Evolutionary conservation across 305 asterid species (phyloP).

Genomic region (Solanum hybrid): DNA sequence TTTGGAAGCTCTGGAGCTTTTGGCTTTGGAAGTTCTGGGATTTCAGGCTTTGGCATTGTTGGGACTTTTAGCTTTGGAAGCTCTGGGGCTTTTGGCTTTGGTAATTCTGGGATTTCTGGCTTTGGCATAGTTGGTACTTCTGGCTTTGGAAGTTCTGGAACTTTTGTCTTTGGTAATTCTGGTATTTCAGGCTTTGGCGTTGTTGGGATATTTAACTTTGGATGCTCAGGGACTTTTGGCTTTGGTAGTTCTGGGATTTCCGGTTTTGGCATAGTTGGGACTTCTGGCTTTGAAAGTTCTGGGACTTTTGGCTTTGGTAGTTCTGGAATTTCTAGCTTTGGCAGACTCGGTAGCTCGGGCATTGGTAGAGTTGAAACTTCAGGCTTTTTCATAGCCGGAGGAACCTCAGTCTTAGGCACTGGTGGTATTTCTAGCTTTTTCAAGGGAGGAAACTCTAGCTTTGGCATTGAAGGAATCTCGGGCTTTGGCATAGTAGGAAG

Average conservation of each 20-base stretch:
- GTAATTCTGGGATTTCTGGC: not conserved
- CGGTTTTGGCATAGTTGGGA: conserved; percentile 10
- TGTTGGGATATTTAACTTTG: not conserved
- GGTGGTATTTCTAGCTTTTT: not conserved
- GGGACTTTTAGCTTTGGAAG: not conserved
- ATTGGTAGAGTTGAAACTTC: conserved; percentile 10
- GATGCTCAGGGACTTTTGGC: no score
- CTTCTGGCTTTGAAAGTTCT: not conserved
- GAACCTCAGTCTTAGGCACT: conserved; percentile 15
- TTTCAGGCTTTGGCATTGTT: not conserved
- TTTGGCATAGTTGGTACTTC: no score
- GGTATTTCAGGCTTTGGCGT: no score
- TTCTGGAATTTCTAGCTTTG: not conserved
- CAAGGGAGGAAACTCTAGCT: conserved; percentile 8
- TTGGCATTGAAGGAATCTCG: conserved; percentile 9
- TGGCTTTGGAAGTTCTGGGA: not conserved
- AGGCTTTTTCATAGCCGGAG: conserved; percentile 7
- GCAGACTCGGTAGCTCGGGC: not conserved
- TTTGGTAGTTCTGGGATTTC: not conserved
- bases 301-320: conserved; percentile 12
- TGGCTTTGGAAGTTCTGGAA: no score
- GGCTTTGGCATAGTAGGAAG: conserved; percentile 10
- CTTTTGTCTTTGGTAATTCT: no score
- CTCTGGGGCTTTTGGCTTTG: not conserved
- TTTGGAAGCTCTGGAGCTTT: not conserved